Base-by-base conservation (phyloP, 352 stramenopile genomes). In the Pythium volutum region DNA sequence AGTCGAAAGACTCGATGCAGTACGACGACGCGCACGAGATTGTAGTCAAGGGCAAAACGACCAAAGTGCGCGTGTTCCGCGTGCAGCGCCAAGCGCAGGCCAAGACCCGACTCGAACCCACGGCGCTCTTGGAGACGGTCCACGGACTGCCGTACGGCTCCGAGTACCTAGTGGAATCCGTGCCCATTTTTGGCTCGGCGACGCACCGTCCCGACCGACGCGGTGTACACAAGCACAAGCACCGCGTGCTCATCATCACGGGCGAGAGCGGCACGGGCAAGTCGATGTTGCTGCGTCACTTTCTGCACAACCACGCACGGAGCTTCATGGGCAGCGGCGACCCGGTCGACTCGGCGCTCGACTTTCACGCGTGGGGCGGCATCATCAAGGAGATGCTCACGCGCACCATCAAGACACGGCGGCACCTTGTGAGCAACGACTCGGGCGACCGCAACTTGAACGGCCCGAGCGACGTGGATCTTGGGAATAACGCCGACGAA, bases 221-320 rank as follows among this genome's bases (percentile, higher is more conserved):
- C 47, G 63, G 54, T 2, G 59, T 11, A 8, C 31, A 51, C 1
- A 23, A 59, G 0, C 69, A 83, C 49, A 23, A 59, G 0, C 69
- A 83, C 49, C 74, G 76, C 18, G 80, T 80, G 2, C 59, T 89
- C 22, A 67, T 89, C 20, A 69, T 89, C 53, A 82, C 70, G 0
- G 80, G 80, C 0, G 77, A 88, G 18, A 87, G 70, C 14, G 80
- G 80, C 3, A 85, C 77, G 0, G 80, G 80, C 3, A 89, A 89
- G 47, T 87, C 80, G 0, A 89, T 88, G 80, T 51, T 89, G 8
- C 46, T 88, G 2, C 74, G 77, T 5, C 77, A 89, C 27, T 79
- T 85, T 16, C 52, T 79, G n/a, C 64, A 80, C 12, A 68, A 80
- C 29, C 75, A 82, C 15, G 43, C 77, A 3, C 63, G 70, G 7